Conservation (phyloP, 2,329 filamentous ascomycete genomes). For the Ploettnerulaceae sp. region DNA sequence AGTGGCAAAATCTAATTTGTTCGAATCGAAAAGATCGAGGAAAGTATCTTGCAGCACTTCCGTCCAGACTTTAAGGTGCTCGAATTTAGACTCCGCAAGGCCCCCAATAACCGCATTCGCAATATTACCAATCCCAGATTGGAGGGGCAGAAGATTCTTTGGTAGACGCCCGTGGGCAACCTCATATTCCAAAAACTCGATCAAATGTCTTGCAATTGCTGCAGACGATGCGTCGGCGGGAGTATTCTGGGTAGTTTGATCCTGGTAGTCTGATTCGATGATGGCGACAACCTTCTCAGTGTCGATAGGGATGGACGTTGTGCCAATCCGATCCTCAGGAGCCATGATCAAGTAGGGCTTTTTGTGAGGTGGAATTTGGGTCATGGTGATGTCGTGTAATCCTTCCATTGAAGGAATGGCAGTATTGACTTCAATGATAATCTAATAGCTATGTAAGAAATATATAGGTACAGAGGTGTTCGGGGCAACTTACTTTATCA, state of each 20-base stretch:
- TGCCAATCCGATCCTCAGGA: conserved; percentile 82
- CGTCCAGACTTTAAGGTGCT: conserved; percentile 87
- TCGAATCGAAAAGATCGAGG: conserved; percentile 86
- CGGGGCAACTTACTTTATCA: conserved; percentile 56
- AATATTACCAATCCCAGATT: conserved; percentile 89
- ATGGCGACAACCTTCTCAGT: conserved; percentile 80
- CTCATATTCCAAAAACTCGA: conserved; percentile 83
- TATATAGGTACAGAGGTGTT: background rate
- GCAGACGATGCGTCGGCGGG: conserved; percentile 69
- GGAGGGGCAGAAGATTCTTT: conserved; percentile 69
- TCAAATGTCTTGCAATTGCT: conserved; percentile 72
- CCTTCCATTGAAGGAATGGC: conserved; percentile 79
- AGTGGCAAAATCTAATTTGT: conserved; percentile 82
- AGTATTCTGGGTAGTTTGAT: conserved; percentile 68
- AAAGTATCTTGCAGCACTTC: conserved; percentile 91
- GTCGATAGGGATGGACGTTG: conserved; percentile 76
- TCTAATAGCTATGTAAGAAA: conserved; percentile 35
- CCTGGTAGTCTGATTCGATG: conserved; percentile 79
- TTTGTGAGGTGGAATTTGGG: conserved; percentile 72
- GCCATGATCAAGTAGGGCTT: conserved; percentile 84
- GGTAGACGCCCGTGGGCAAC: conserved; percentile 74
- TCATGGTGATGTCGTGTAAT: conserved; percentile 86
- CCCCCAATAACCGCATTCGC: conserved; percentile 88
- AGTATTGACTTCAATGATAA: conserved; percentile 92
- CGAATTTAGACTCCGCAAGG: conserved; percentile 74